Evolutionary conservation across 2,329 filamentous ascomycete species (phyloP).

Genomic region (Talaromyces sp.): DNA sequence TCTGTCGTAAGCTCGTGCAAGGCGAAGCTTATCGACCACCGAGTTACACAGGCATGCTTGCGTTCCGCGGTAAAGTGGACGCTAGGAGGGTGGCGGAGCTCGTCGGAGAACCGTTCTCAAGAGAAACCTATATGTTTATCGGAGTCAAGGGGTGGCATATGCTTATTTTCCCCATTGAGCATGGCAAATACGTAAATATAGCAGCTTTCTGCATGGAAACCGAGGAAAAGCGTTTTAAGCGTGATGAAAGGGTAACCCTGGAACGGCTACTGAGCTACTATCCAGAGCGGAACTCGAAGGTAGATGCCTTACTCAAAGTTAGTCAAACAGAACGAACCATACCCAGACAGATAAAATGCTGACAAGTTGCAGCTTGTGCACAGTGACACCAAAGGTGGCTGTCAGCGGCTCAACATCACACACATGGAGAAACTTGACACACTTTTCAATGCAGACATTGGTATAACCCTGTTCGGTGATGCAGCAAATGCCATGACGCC

Average conservation of each 20-base stretch:
- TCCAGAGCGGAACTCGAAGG: constrained; percentile 2
- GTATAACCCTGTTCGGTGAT: constrained; percentile 10
- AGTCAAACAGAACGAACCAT: background rate
- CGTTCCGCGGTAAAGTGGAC: constrained; percentile 10
- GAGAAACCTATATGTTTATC: constrained; percentile 13
- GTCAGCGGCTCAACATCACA: constrained; percentile 6
- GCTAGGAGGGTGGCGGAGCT: constrained; percentile 9
- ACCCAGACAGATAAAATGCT: background rate
- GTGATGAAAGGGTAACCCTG: constrained; percentile 15
- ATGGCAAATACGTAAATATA: constrained; percentile 13
- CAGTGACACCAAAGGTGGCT: constrained; percentile 9
- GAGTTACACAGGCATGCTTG: constrained; percentile 13
- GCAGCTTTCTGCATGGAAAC: constrained; percentile 12
- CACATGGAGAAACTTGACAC: constrained; percentile 10
- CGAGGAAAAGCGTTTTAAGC: constrained; percentile 9
- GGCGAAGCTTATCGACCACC: constrained; percentile 7
- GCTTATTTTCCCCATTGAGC: constrained; percentile 13
- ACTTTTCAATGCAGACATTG: constrained; percentile 6
- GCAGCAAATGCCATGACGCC: constrained; percentile 12
- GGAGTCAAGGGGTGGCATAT: constrained; percentile 15
- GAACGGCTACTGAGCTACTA: constrained; percentile 12
- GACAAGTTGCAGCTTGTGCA: constrained; percentile 6
- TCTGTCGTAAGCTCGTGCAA: constrained; percentile 13
- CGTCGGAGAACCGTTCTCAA: constrained; percentile 7
- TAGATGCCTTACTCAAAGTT: constrained; percentile 11